A percentile compares a stretch with the other conserved stretches of the same genome.
phyloP scores from a whole-genome alignment of 345 rosid species.

The Citrus maxima region DNA sequence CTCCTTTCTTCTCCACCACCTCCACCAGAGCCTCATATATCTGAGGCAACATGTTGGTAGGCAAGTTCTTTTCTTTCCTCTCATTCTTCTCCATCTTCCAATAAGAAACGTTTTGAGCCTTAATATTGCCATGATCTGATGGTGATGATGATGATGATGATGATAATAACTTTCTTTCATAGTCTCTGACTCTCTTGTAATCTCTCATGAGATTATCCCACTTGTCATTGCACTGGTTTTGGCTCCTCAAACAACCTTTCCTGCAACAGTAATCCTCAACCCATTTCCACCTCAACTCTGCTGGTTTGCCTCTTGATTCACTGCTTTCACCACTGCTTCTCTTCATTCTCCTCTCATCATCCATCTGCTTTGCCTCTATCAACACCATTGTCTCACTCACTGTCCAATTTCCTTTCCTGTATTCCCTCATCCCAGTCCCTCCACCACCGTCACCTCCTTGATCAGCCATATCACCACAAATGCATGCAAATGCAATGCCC shows the following conservation, averaged over 20 bases:
- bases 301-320: constrained; percentile 45
- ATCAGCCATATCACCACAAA: constrained; percentile 42
- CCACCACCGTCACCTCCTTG: constrained; percentile 41
- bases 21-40: constrained; percentile 66
- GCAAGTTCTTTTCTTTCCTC: constrained; percentile 76
- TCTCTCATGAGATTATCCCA: constrained; percentile 98
- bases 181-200: constrained; percentile 83
- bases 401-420: constrained; percentile 91
- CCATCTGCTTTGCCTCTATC: constrained; percentile 87
- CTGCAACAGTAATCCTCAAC: constrained; percentile 90
- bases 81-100: constrained; percentile 87
- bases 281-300: constrained; percentile 95
- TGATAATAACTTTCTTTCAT: constrained; percentile 40
- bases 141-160: not conserved
- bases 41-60: constrained; percentile 65
- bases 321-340: constrained; percentile 34
- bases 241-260: constrained; percentile 72
- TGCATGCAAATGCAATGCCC: constrained; percentile 30
- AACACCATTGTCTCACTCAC: constrained; percentile 70
- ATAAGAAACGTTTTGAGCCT: constrained; percentile 38
- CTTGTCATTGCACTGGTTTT: constrained; percentile 96
- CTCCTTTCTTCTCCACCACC: constrained; percentile 60
- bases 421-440: constrained; percentile 49
- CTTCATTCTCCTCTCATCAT: constrained; percentile 76
- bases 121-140: not conserved